Evolutionary conservation across 129 eudicot species (phyloP).

Genomic region (Pulicaria dysenterica): DNA sequence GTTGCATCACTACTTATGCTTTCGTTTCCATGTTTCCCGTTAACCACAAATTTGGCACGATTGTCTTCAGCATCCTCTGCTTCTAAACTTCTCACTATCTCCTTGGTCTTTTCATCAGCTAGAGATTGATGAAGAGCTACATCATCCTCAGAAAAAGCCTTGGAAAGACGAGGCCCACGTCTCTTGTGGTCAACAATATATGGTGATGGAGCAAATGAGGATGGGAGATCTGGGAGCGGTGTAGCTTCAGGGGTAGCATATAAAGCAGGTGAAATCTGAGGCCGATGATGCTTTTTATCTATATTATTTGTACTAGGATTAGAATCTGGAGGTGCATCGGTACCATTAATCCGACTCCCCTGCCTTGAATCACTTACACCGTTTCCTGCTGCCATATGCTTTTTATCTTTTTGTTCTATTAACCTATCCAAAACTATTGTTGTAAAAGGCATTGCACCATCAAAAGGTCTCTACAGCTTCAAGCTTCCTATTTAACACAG

Average conservation of each 20-base stretch:
- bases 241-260: constrained; percentile 78
- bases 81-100: constrained; percentile 32
- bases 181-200: constrained; percentile 88
- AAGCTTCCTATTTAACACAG: constrained; percentile 22
- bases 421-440: constrained; percentile 70
- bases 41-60: constrained; percentile 18
- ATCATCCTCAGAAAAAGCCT: constrained; percentile 59
- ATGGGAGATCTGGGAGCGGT: constrained; percentile 62
- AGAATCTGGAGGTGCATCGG: constrained; percentile 33
- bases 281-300: constrained; percentile 52
- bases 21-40: constrained; percentile 24
- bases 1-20: constrained; percentile 15
- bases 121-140: constrained; percentile 30
- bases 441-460: constrained; percentile 67
- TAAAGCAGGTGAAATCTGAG: constrained; percentile 68
- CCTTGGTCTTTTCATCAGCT: constrained; percentile 39
- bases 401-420: constrained; percentile 57
- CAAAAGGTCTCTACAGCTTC: constrained; percentile 35
- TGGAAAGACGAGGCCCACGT: constrained; percentile 82
- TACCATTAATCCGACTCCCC: constrained; percentile 36
- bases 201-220: constrained; percentile 74
- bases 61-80: constrained; percentile 38
- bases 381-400: constrained; percentile 44
- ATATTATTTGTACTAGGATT: constrained; percentile 21
- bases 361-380: constrained; percentile 30